phyloP scores from a whole-genome alignment of 176 grass and related monocot genomes.

The Cenchrus fungigraminus region DNA sequence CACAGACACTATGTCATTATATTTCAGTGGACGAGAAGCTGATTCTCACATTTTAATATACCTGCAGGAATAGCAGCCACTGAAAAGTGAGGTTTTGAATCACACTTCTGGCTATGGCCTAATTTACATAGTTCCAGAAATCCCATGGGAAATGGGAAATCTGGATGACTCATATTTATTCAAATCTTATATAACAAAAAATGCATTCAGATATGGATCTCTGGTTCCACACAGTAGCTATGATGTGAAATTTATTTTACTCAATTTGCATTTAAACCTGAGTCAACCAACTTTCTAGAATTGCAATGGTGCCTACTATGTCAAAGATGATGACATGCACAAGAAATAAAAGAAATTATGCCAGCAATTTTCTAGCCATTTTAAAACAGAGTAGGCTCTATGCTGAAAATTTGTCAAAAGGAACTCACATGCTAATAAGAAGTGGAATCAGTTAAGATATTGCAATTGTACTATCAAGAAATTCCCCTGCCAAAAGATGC shows the following conservation, averaged over 20 bases:
- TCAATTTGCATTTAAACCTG: not conserved
- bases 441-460: slow-evolving; percentile 13
- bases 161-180: not conserved
- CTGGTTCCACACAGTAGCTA: not conserved
- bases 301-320: not conserved
- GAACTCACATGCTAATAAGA: slow-evolving; percentile 36
- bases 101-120: not conserved
- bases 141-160: not conserved
- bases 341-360: slow-evolving; percentile 10
- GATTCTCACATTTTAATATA: slow-evolving; percentile 16
- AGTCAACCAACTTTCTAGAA: slow-evolving; percentile 5
- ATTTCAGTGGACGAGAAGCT: not conserved
- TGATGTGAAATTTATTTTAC: not conserved
- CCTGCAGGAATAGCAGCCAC: not conserved
- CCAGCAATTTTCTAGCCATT: not conserved
- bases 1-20: not conserved
- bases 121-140: not conserved
- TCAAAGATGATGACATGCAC: slow-evolving; percentile 3
- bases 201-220: not conserved
- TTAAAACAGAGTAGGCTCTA: not conserved
- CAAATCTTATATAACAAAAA: not conserved
- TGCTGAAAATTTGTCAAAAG: slow-evolving; percentile 11
- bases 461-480: slow-evolving; percentile 8
- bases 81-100: slow-evolving; percentile 17
- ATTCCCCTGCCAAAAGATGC: slow-evolving; percentile 16